phyloP scores from a whole-genome alignment of 2,329 filamentous ascomycete genomes.

The Aspergillus sp. region DNA sequence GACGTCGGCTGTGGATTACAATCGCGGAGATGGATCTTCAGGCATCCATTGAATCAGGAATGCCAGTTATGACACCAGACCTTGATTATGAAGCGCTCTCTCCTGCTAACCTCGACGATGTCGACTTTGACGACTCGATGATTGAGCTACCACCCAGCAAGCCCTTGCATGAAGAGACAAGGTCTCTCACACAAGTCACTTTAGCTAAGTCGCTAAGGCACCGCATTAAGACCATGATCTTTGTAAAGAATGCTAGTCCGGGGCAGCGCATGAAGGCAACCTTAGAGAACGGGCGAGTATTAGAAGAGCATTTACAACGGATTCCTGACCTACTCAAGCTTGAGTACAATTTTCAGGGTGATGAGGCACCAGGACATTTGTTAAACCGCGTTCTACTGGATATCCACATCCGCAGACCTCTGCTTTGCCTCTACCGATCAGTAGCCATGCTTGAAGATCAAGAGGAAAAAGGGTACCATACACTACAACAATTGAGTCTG shows the following conservation, averaged over 20 bases:
- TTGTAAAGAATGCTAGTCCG: constrained; percentile 6
- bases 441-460: constrained; percentile 14
- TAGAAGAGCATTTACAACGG: constrained; percentile 13
- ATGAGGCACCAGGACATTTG: constrained; percentile 1
- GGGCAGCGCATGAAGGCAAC: constrained; percentile 6
- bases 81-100: constrained; percentile 37
- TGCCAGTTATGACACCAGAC: constrained; percentile 40
- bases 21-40: constrained; percentile 49
- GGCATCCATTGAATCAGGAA: constrained; percentile 37
- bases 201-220: constrained; percentile 17
- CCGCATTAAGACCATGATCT: constrained; percentile 15
- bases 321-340: constrained; percentile 9
- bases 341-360: neutral
- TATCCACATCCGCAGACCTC: constrained; percentile 27
- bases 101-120: constrained; percentile 43
- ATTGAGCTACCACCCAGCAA: constrained; percentile 22
- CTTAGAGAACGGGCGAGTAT: constrained; percentile 6
- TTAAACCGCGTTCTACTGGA: constrained; percentile 27
- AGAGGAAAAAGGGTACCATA: constrained; percentile 15
- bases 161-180: constrained; percentile 24
- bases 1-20: constrained; percentile 38
- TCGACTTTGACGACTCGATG: constrained; percentile 41
- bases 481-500: constrained; percentile 22
- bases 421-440: constrained; percentile 31
- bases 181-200: constrained; percentile 12